These are phyloP conservation scores for Cyberlindnera lachancei DNA, from an alignment of 805 yeast genomes.

Conservation along the genomic window DNA sequence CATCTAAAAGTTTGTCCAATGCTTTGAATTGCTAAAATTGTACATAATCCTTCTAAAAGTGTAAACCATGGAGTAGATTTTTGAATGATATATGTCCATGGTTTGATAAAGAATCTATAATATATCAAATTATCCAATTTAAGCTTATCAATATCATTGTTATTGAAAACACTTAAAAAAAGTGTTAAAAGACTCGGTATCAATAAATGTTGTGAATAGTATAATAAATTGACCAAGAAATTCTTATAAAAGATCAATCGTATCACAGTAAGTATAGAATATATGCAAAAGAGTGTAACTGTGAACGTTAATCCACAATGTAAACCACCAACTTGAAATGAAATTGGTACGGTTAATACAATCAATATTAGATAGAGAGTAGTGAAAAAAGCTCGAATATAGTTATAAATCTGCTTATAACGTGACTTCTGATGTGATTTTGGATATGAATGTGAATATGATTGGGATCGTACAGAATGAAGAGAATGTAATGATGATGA, in stretches of 20 bases:
- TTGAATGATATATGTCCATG: conserved; percentile 67
- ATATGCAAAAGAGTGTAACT: conserved; percentile 60
- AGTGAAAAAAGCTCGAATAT: conserved; percentile 32
- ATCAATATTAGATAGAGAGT: conserved; percentile 59
- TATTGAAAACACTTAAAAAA: conserved; percentile 48
- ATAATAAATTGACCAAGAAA: conserved; percentile 35
- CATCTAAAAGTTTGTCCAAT: conserved; percentile 76
- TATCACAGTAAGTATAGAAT: conserved; percentile 66
- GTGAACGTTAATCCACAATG: conserved; percentile 85
- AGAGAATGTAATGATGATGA: too few relatives aligned
- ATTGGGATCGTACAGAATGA: conserved; percentile 15
- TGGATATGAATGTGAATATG: conserved; percentile 4
- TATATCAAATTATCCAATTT: conserved; percentile 19
- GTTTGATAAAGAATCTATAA: conserved; percentile 35
- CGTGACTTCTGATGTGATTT: conserved; percentile 3
- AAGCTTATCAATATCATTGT: conserved; percentile 20
- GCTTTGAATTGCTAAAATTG: conserved; percentile 86
- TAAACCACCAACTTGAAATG: conserved; percentile 90
- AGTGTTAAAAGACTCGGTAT: conserved; percentile 77
- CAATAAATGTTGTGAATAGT: conserved; percentile 74
- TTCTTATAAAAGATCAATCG: conserved; percentile 40
- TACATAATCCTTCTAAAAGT: conserved; percentile 86
- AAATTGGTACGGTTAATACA: conserved; percentile 78
- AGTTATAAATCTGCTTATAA: conserved; percentile 1
- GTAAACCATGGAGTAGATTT: conserved; percentile 89